Evolutionary conservation across 371 early-diverging fungal genomes (phyloP).

Genomic region (Paraphysoderma sedebokerense): DNA sequence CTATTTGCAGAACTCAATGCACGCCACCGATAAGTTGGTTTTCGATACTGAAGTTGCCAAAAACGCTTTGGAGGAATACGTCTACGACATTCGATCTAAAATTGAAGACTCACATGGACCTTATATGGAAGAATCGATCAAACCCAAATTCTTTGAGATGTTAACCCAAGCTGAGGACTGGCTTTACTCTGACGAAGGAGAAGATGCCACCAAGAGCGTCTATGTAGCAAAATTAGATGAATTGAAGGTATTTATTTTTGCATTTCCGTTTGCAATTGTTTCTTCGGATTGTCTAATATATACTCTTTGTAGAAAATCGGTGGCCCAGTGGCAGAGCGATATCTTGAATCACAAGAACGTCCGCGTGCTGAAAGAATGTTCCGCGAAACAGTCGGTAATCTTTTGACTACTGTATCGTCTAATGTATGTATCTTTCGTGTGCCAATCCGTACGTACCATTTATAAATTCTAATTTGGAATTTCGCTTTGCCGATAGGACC

Average conservation of each 20-base stretch:
- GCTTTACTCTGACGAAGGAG: slow-evolving; percentile 88
- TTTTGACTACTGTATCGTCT: slow-evolving; percentile 46
- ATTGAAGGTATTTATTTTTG: slow-evolving; percentile 25
- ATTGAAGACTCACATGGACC: slow-evolving; percentile 50
- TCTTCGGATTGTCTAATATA: not conserved
- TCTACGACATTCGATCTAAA: slow-evolving; percentile 90
- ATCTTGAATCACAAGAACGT: slow-evolving; percentile 66
- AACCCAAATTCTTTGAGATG: slow-evolving; percentile 43
- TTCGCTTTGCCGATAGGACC: slow-evolving; percentile 21
- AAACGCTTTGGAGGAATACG: slow-evolving; percentile 94
- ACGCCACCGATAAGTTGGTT: slow-evolving; percentile 66
- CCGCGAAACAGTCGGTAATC: slow-evolving; percentile 53
- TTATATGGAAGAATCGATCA: slow-evolving; percentile 52
- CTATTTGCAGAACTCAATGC: slow-evolving; percentile 83
- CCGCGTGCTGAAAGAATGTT: slow-evolving; percentile 64
- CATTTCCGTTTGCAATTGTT: not conserved
- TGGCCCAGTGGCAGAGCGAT: slow-evolving; percentile 62
- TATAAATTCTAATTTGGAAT: slow-evolving; percentile 4
- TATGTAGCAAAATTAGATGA: slow-evolving; percentile 64
- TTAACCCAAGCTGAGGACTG: slow-evolving; percentile 81
- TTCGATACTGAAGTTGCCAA: slow-evolving; percentile 82
- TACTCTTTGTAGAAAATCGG: slow-evolving; percentile 34
- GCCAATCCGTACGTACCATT: not conserved
- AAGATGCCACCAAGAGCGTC: slow-evolving; percentile 74
- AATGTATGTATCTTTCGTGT: slow-evolving; percentile 18